These are phyloP conservation scores for Pistacia atlantica DNA, from an alignment of 345 rosid species.

Conservation along the genomic window DNA sequence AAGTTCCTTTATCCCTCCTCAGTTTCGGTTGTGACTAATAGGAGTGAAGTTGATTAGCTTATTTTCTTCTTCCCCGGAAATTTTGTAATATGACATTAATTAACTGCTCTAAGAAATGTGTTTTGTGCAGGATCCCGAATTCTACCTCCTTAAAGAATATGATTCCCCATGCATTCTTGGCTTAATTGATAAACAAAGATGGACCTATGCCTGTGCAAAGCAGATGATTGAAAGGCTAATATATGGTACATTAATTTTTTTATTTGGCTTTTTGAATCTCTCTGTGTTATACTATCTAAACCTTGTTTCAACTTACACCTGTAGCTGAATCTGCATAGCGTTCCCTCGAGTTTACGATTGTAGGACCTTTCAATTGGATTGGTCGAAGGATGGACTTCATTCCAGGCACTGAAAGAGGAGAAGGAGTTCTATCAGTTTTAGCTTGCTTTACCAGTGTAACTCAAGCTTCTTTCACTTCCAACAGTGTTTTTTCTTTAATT, in stretches of 20 bases:
- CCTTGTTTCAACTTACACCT: background rate
- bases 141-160: conserved; percentile 40
- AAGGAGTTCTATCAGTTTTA: conserved; percentile 40
- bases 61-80: too few species aligned
- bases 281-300: background rate
- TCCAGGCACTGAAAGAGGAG: conserved; percentile 43
- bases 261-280: background rate
- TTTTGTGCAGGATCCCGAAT: conserved; percentile 32
- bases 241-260: conserved; percentile 25
- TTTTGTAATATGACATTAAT: too few species aligned
- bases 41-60: too few species aligned
- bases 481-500: background rate
- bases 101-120: too few species aligned
- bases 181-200: conserved; percentile 28
- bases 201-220: conserved; percentile 37
- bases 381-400: conserved; percentile 44
- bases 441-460: conserved; percentile 41
- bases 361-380: conserved; percentile 43
- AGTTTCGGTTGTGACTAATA: too few species aligned
- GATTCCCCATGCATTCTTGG: conserved; percentile 41
- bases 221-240: conserved; percentile 45
- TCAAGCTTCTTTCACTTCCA: background rate
- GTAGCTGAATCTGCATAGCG: conserved; percentile 42
- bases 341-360: conserved; percentile 36
- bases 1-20: background rate